phyloP scores from a whole-genome alignment of 2,329 filamentous ascomycete genomes.

The Venturia carpophila region DNA sequence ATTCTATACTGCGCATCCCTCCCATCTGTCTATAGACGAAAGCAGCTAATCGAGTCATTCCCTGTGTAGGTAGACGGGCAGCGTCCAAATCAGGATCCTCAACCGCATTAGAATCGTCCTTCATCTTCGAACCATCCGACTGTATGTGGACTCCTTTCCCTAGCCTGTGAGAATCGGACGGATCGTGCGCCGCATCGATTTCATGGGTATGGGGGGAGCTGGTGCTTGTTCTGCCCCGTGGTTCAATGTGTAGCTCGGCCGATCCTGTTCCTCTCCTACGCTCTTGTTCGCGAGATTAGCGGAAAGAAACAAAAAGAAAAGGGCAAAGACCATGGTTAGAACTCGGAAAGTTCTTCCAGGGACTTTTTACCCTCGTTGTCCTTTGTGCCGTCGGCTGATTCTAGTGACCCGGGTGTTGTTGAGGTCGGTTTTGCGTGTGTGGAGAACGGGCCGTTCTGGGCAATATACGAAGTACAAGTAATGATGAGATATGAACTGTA shows the following conservation, averaged over 20 bases:
- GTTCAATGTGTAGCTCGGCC: neutral
- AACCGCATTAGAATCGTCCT: too few relatives aligned
- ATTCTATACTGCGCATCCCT: neutral
- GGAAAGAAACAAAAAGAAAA: neutral
- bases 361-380: constrained; percentile 7
- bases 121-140: too few relatives aligned
- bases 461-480: constrained; percentile 33
- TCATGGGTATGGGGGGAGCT: too few relatives aligned
- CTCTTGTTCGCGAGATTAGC: neutral
- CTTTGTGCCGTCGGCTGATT: neutral
- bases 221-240: neutral
- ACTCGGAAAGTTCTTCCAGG: neutral
- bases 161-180: too few relatives aligned
- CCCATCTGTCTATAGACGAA: neutral
- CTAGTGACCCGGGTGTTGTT: neutral
- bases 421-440: constrained; percentile 26
- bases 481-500: constrained; percentile 34
- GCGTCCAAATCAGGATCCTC: neutral
- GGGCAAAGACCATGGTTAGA: neutral
- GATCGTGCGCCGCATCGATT: too few relatives aligned
- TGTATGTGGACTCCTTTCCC: too few relatives aligned
- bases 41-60: neutral
- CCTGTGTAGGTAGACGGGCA: neutral
- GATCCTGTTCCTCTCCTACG: neutral
- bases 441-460: constrained; percentile 33